phyloP scores from a whole-genome alignment of 352 stramenopile species.

The Globisporangium megalacanthum region DNA sequence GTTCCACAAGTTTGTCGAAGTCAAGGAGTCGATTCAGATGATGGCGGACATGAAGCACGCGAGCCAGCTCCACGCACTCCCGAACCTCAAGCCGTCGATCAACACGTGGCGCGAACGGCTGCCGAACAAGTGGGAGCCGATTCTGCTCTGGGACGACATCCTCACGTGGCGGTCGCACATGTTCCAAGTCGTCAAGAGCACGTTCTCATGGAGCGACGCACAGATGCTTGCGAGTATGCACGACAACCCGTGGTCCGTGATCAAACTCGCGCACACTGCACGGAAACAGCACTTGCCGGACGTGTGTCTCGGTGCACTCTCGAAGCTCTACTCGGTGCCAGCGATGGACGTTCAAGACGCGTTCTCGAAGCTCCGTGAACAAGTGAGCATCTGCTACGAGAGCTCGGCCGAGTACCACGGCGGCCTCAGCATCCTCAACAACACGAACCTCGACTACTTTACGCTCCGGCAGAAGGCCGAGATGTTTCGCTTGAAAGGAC shows the following conservation, averaged over 20 bases:
- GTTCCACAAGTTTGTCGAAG: slow-evolving; percentile 91
- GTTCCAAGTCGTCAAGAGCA: slow-evolving; percentile 88
- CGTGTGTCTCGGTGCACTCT: slow-evolving; percentile 79
- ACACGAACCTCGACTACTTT: slow-evolving; percentile 93
- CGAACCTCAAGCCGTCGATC: slow-evolving; percentile 89
- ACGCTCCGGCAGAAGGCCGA: slow-evolving; percentile 89
- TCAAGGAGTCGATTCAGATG: slow-evolving; percentile 91
- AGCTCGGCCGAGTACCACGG: slow-evolving; percentile 82
- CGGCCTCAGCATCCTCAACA: slow-evolving; percentile 90
- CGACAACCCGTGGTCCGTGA: slow-evolving; percentile 90
- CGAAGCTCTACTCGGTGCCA: slow-evolving; percentile 83
- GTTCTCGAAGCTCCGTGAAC: slow-evolving; percentile 90
- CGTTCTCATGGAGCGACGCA: slow-evolving; percentile 84
- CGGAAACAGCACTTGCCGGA: slow-evolving; percentile 88
- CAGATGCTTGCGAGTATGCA: slow-evolving; percentile 89
- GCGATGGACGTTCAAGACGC: slow-evolving; percentile 92
- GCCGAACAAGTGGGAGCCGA: slow-evolving; percentile 92
- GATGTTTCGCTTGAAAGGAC: slow-evolving; percentile 89
- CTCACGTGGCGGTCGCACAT: slow-evolving; percentile 92
- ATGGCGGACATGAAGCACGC: slow-evolving; percentile 84
- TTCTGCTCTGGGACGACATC: slow-evolving; percentile 92
- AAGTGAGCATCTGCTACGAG: slow-evolving; percentile 92
- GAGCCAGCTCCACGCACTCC: slow-evolving; percentile 76
- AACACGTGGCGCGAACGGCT: slow-evolving; percentile 91
- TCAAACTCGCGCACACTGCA: slow-evolving; percentile 88